Evolutionary conservation across 2,329 filamentous ascomycete genomes (phyloP), one percentile per base, ranked within the genome.

Genomic region (Venturiaceae sp.): DNA sequence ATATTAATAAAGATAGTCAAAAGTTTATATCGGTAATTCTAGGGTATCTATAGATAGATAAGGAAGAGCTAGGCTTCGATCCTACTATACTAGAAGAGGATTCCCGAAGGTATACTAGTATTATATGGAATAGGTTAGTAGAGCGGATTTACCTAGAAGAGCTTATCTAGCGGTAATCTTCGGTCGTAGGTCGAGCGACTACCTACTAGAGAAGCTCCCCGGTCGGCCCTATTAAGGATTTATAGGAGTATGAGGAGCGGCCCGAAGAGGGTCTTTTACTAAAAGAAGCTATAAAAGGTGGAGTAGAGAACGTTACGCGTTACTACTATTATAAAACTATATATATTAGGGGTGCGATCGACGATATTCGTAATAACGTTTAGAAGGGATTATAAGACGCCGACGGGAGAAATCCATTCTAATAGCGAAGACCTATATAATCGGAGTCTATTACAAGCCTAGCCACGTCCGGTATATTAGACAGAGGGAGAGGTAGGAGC

Each of bases 331-430:
- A 39, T 39, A 16, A 39, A 16, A n/a, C n/a, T n/a, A n/a, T n/a
- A n/a, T n/a, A n/a, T n/a, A n/a, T n/a, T n/a, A n/a, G n/a, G n/a
- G n/a, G n/a, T n/a, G n/a, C n/a, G n/a, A n/a, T n/a, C n/a, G n/a
- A n/a, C n/a, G n/a, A n/a, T n/a, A n/a, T n/a, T n/a, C n/a, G n/a
- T n/a, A n/a, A n/a, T n/a, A n/a, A n/a, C n/a, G n/a, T n/a, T n/a
- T n/a, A n/a, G n/a, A n/a, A n/a, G n/a, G n/a, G n/a, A n/a, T n/a
- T n/a, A n/a, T n/a, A n/a, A n/a, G n/a, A n/a, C n/a, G n/a, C 57
- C 21, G 50, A 1, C 50, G 57, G 57, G 13, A 23, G 57, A 26
- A 59, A 59, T 41, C 57, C 57, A 37, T 55, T 59, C 21, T 23
- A 54, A 44, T 21, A 14, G 13, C 57, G 52, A 39, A 46, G 57